Conservation (phyloP, 805 yeast species). For the Sugiyamaella lignohabitans region DNA sequence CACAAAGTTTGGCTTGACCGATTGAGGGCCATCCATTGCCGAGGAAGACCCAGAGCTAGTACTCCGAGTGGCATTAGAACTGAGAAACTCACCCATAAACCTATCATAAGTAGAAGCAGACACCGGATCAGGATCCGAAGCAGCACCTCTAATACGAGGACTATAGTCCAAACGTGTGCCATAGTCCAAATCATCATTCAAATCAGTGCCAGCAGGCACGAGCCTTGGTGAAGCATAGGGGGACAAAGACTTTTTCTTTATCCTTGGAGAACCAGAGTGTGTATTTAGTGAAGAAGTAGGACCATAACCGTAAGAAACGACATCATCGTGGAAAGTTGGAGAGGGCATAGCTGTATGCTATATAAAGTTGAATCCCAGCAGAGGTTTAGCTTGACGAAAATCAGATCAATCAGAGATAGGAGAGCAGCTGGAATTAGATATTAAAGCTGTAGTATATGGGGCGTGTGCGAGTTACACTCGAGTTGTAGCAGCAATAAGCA, state of each 20-base stretch:
- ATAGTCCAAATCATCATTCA: not conserved
- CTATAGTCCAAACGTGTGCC: no score
- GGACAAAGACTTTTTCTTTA: not conserved
- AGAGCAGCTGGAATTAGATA: no score
- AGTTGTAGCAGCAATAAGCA: no score
- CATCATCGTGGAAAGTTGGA: conserved; percentile 9
- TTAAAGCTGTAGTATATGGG: no score
- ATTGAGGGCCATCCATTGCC: not conserved
- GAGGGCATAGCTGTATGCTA: not conserved
- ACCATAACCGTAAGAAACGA: conserved; percentile 17
- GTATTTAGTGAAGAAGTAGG: conserved; percentile 12
- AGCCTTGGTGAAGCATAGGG: not conserved
- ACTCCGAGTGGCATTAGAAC: not conserved
- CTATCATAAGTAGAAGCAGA: not conserved
- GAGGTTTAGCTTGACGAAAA: not conserved
- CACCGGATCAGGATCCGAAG: conserved; percentile 2
- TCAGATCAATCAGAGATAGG: no score
- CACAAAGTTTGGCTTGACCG: not conserved
- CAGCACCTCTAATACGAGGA: not conserved
- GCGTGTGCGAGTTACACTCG: no score
- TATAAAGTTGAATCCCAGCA: not conserved
- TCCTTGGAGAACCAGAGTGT: not conserved
- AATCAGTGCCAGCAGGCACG: not conserved
- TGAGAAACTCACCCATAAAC: not conserved
- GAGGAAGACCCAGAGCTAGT: not conserved